phyloP scores from a whole-genome alignment of 805 yeast genomes.

The Candida easanensis region DNA sequence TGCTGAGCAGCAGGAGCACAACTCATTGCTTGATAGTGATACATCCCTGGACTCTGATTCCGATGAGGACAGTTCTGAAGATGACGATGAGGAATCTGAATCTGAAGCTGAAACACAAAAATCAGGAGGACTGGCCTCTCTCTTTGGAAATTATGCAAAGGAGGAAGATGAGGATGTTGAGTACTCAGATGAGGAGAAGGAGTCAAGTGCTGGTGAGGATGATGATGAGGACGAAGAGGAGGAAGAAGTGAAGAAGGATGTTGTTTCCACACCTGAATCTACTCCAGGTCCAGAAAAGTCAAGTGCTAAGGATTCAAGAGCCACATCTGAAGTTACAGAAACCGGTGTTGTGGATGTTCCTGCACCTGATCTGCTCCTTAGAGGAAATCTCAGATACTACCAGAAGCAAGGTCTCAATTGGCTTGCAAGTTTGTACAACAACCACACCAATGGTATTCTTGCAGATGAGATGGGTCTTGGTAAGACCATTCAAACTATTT shows the following conservation, averaged over 20 bases:
- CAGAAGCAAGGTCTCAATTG: slow-evolving; percentile 97
- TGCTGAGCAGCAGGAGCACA: slow-evolving; percentile 23
- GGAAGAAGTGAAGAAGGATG: slow-evolving; percentile 17
- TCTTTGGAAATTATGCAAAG: slow-evolving; percentile 31
- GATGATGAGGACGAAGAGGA: slow-evolving; percentile 4
- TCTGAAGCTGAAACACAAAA: slow-evolving; percentile 16
- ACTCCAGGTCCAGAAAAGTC: slow-evolving; percentile 31
- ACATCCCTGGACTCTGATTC: slow-evolving; percentile 33
- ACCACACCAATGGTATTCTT: slow-evolving; percentile 90
- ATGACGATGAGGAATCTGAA: slow-evolving; percentile 21
- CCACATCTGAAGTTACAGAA: slow-evolving; percentile 20
- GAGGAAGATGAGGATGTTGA: slow-evolving; percentile 36
- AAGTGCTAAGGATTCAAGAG: slow-evolving; percentile 13
- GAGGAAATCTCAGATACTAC: slow-evolving; percentile 84
- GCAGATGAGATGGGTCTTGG: slow-evolving; percentile 99
- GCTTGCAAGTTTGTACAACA: slow-evolving; percentile 91
- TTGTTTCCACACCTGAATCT: slow-evolving; percentile 33
- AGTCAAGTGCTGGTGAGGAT: slow-evolving; percentile 17
- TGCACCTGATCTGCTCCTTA: slow-evolving; percentile 60
- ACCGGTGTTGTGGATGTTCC: slow-evolving; percentile 68
- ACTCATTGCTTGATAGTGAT: slow-evolving; percentile 24
- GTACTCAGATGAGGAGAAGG: slow-evolving; percentile 25
- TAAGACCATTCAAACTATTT: slow-evolving; percentile 93
- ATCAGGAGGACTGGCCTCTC: slow-evolving; percentile 31
- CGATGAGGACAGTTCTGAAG: slow-evolving; percentile 25